These are phyloP conservation scores for Theileria parva DNA, from an alignment of 169 alveolate species.

Conservation along the genomic window DNA sequence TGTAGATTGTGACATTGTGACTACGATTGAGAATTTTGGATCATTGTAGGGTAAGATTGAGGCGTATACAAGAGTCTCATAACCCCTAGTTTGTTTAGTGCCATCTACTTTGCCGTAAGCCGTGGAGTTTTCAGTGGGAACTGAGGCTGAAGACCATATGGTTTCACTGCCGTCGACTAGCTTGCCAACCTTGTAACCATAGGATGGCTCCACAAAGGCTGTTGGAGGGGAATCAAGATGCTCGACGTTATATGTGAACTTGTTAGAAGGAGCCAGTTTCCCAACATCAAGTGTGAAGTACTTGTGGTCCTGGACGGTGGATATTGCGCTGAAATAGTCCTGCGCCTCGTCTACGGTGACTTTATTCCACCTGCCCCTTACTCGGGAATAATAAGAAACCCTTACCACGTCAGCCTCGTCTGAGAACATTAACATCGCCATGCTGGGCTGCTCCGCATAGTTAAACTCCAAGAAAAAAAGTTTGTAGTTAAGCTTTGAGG, in stretches of 20 bases:
- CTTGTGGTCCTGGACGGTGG: neutral
- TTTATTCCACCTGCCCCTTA: neutral
- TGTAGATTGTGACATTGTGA: neutral
- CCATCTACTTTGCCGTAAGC: neutral
- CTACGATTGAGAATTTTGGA: neutral
- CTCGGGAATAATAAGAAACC: neutral
- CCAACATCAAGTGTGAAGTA: neutral
- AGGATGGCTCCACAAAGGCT: neutral
- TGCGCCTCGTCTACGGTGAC: neutral
- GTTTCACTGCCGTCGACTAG: neutral
- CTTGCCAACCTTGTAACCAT: neutral
- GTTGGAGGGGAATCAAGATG: neutral
- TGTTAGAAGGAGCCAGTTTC: neutral
- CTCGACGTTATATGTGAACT: neutral
- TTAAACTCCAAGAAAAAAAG: neutral
- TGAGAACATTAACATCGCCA: neutral
- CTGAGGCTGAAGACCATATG: neutral
- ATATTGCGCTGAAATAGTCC: neutral
- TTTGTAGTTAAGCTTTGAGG: neutral
- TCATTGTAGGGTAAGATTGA: neutral
- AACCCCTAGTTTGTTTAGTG: neutral
- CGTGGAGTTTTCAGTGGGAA: neutral
- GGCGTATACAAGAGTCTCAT: neutral
- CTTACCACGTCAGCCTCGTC: neutral
- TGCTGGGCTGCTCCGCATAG: conserved; percentile 3